phyloP scores from a whole-genome alignment of 148 eudicot species.

The Rheum nobile region DNA sequence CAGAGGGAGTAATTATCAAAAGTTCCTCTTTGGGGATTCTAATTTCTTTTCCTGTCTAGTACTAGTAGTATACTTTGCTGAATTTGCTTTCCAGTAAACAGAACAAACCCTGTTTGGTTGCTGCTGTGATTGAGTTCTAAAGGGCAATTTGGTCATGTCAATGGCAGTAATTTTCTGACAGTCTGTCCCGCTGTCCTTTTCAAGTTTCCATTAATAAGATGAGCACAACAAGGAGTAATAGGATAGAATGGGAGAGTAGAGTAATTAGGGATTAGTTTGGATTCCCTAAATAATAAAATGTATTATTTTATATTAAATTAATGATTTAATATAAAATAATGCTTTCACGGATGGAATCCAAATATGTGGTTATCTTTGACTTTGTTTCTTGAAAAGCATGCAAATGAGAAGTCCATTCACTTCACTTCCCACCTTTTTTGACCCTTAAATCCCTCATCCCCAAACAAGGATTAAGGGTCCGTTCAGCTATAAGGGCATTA shows the following conservation, averaged over 20 bases:
- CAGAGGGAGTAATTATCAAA: background rate
- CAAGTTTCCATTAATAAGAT: background rate
- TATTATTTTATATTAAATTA: too few relatives aligned
- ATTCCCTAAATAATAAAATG: too few relatives aligned
- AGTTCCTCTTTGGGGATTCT: background rate
- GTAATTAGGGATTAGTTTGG: too few relatives aligned
- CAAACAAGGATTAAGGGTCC: constrained; percentile 4
- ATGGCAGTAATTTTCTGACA: background rate
- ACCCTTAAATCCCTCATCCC: background rate
- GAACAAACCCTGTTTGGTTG: background rate
- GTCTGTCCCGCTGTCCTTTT: background rate
- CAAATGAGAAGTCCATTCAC: background rate
- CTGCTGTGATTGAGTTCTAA: background rate
- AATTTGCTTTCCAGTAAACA: background rate
- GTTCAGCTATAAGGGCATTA: too few relatives aligned
- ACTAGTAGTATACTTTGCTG: background rate
- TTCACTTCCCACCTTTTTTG: background rate
- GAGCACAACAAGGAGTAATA: background rate
- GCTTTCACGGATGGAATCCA: too few relatives aligned
- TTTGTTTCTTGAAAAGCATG: background rate
- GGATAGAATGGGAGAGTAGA: background rate
- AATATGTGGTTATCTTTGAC: background rate
- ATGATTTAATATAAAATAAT: too few relatives aligned
- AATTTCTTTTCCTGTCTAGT: background rate
- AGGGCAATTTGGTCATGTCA: background rate